A percentile compares a stretch with the other conserved stretches of the same genome.
Conservation (phyloP, 1,284 basidiomycete genomes). For the Ceratobasidium sp. region DNA sequence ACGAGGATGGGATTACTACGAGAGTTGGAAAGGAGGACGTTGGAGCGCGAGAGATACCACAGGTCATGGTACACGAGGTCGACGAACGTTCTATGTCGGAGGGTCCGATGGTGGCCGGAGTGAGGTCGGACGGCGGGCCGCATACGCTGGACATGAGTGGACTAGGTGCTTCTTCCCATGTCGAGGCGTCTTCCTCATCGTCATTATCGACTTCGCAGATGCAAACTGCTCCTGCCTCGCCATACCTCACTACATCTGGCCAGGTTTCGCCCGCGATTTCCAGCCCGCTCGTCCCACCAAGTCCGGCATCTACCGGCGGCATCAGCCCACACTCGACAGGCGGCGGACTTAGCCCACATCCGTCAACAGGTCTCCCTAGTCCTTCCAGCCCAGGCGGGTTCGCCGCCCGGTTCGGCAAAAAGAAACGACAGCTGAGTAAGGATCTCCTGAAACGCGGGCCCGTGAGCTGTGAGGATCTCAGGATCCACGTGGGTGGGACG, state of each 20-base stretch:
- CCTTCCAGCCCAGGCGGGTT: not conserved
- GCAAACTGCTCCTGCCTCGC: not conserved
- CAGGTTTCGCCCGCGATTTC: not conserved
- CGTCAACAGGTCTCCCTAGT: not conserved
- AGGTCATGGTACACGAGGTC: slow-evolving; percentile 6
- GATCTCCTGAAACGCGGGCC: slow-evolving; percentile 27
- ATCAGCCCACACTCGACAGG: too few relatives aligned
- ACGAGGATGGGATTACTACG: not conserved
- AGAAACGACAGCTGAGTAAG: slow-evolving; percentile 35
- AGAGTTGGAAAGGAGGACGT: not conserved
- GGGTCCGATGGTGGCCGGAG: not conserved
- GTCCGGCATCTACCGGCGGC: not conserved
- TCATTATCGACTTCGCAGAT: not conserved
- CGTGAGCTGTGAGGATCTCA: slow-evolving; percentile 8
- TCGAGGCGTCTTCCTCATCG: not conserved
- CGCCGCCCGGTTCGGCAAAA: not conserved
- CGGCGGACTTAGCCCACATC: not conserved
- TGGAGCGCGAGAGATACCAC: not conserved
- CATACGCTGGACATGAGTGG: not conserved
- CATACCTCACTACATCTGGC: not conserved
- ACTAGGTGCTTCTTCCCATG: not conserved
- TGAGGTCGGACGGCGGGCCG: slow-evolving; percentile 8
- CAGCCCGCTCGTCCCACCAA: not conserved
- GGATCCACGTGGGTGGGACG: not conserved
- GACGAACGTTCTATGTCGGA: not conserved